phyloP scores from a whole-genome alignment of 768 basidiomycete species.

The Russula olivacea region DNA sequence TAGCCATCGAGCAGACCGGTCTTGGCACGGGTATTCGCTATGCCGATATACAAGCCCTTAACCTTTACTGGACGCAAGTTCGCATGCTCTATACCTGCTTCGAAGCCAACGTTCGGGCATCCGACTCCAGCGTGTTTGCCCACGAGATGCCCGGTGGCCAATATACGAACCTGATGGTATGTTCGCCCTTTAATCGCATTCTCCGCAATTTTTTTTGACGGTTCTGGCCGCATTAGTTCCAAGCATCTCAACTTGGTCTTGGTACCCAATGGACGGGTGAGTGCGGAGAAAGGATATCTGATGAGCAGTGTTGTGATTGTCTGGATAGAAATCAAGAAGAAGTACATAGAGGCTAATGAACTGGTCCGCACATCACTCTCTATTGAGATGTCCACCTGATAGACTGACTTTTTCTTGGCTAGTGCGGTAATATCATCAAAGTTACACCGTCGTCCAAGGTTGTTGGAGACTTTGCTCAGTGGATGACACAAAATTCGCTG shows the following conservation, averaged over 20 bases:
- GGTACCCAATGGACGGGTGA: conserved; percentile 92
- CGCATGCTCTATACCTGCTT: conserved; percentile 93
- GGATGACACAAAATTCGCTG: conserved; percentile 95
- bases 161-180: conserved; percentile 88
- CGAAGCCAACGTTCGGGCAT: conserved; percentile 95
- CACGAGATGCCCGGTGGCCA: conserved; percentile 99
- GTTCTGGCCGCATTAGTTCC: conserved; percentile 59
- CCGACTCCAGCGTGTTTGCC: conserved; percentile 96
- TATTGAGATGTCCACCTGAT: conserved; percentile 10
- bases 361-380: conserved; percentile 49
- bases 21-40: conserved; percentile 96
- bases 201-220: conserved; percentile 24
- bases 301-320: not conserved
- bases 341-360: conserved; percentile 96
- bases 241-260: conserved; percentile 94
- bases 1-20: conserved; percentile 89
- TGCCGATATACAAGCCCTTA: conserved; percentile 94
- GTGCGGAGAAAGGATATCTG: conserved; percentile 17
- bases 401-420: conserved; percentile 5
- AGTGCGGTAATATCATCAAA: conserved; percentile 98
- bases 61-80: conserved; percentile 97
- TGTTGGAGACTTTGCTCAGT: conserved; percentile 98
- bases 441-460: conserved; percentile 99
- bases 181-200: conserved; percentile 27
- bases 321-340: conserved; percentile 83